Percentiles rank a stretch among this genome's conserved stretches.
Conservation (phyloP, 2,329 filamentous ascomycete species). For the Colletotrichum orbiculare region DNA sequence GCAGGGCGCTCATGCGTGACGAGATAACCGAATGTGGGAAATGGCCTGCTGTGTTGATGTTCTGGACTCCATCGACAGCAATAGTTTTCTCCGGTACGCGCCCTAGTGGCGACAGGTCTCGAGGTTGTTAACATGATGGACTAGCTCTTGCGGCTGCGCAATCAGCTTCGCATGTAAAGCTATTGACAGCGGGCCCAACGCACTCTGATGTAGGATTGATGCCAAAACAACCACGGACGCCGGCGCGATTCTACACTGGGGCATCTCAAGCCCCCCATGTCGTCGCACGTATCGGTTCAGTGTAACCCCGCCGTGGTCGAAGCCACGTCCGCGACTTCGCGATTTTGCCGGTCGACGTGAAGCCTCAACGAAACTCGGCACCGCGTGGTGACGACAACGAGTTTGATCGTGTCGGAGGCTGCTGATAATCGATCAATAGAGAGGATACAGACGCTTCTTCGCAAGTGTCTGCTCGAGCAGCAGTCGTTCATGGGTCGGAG, state of each 20-base stretch:
- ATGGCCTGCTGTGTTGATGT: not conserved
- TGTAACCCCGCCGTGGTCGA: no score
- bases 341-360: not conserved
- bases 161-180: not conserved
- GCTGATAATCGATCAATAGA: not conserved
- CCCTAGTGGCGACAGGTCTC: no score
- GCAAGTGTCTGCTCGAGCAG: not conserved
- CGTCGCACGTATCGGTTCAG: no score
- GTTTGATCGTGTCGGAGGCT: slow-evolving; percentile 2
- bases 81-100: no score
- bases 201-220: slow-evolving; percentile 6
- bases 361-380: slow-evolving; percentile 12
- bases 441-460: slow-evolving; percentile 6
- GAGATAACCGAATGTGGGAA: slow-evolving; percentile 22
- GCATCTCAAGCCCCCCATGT: no score
- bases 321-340: no score
- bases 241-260: no score
- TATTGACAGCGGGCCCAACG: not conserved
- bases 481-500: not conserved
- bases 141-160: slow-evolving; percentile 8
- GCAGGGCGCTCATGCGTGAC: slow-evolving; percentile 11
- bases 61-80: slow-evolving; percentile 1
- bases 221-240: no score
- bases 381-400: slow-evolving; percentile 1
- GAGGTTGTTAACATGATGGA: slow-evolving; percentile 15